Evolutionary conservation across 345 rosid genomes (phyloP).

Genomic region (Jatropha curcas): DNA sequence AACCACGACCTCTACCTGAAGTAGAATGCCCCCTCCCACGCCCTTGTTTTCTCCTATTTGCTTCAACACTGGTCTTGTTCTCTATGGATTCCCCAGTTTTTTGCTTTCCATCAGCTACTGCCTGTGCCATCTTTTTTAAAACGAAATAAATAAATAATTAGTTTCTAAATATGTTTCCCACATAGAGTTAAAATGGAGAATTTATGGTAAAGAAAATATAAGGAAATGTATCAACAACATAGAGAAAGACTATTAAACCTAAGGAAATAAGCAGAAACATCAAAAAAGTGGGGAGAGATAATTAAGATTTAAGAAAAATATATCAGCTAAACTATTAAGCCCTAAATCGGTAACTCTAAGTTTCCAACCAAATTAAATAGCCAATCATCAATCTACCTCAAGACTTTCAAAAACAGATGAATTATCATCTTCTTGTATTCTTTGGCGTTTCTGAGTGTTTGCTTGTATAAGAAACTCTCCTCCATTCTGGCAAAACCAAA

Average conservation of each 20-base stretch:
- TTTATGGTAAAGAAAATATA: background rate
- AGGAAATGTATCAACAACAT: background rate
- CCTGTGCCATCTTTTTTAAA: slow-evolving; percentile 36
- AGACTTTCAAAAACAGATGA: slow-evolving; percentile 46
- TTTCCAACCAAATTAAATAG: slow-evolving; percentile 5
- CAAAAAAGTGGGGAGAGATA: background rate
- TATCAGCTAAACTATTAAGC: background rate
- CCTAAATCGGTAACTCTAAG: slow-evolving; percentile 4
- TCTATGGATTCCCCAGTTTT: slow-evolving; percentile 53
- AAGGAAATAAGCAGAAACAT: background rate
- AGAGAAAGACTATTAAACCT: background rate
- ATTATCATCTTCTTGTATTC: slow-evolving; percentile 57
- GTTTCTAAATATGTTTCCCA: slow-evolving; percentile 1
- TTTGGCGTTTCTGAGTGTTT: slow-evolving; percentile 80
- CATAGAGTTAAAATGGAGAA: background rate
- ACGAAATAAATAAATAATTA: slow-evolving; percentile 20
- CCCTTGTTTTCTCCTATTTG: slow-evolving; percentile 68
- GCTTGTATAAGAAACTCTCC: slow-evolving; percentile 93
- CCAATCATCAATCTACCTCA: slow-evolving; percentile 50
- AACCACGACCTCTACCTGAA: slow-evolving; percentile 87
- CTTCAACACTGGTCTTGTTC: slow-evolving; percentile 54
- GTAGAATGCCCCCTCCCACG: slow-evolving; percentile 76
- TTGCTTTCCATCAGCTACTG: slow-evolving; percentile 61
- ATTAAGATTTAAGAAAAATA: background rate
- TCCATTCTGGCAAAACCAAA: slow-evolving; percentile 50